Percentiles rank a stretch among this genome's conserved stretches.
phyloP scores from a whole-genome alignment of 2,329 filamentous ascomycete genomes.

The Talaromyces sp. region DNA sequence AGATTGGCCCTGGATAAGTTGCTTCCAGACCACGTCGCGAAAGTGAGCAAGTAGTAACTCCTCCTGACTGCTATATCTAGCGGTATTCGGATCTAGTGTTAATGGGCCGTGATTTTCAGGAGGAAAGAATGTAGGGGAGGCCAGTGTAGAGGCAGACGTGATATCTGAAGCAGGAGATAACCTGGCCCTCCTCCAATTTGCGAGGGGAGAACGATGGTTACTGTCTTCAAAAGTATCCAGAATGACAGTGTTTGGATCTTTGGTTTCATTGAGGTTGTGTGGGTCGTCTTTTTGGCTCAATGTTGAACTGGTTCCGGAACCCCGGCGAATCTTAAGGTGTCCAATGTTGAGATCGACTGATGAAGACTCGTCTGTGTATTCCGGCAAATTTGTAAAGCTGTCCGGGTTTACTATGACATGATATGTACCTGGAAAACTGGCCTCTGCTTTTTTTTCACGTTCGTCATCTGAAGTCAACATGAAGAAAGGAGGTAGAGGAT shows the following conservation, averaged over 20 bases:
- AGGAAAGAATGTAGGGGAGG: constrained; percentile 20
- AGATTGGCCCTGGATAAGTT: constrained; percentile 32
- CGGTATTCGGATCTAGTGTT: constrained; percentile 12
- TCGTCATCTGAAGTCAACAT: constrained; percentile 53
- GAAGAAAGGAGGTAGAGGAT: constrained; percentile 52
- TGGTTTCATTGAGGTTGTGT: constrained; percentile 18
- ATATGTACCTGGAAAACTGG: constrained; percentile 50
- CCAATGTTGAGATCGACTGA: constrained; percentile 24
- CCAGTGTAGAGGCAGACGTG: constrained; percentile 24
- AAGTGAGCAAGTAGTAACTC: constrained; percentile 36
- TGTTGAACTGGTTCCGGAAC: constrained; percentile 25
- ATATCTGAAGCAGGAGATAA: constrained; percentile 34
- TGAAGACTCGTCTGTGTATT: constrained; percentile 41
- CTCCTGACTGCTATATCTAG: constrained; percentile 27
- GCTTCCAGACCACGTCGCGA: constrained; percentile 38
- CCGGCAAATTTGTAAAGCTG: constrained; percentile 50
- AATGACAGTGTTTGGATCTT: constrained; percentile 48
- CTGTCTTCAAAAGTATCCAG: constrained; percentile 48
- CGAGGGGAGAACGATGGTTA: constrained; percentile 27
- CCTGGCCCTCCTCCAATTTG: constrained; percentile 26
- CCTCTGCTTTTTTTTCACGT: constrained; percentile 52
- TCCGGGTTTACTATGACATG: constrained; percentile 51
- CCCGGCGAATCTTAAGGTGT: constrained; percentile 20
- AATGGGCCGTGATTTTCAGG: constrained; percentile 21
- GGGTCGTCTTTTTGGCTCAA: constrained; percentile 26